These are phyloP conservation scores for Grammothele lineata DNA, from an alignment of 768 basidiomycete genomes.

Conservation along the genomic window DNA sequence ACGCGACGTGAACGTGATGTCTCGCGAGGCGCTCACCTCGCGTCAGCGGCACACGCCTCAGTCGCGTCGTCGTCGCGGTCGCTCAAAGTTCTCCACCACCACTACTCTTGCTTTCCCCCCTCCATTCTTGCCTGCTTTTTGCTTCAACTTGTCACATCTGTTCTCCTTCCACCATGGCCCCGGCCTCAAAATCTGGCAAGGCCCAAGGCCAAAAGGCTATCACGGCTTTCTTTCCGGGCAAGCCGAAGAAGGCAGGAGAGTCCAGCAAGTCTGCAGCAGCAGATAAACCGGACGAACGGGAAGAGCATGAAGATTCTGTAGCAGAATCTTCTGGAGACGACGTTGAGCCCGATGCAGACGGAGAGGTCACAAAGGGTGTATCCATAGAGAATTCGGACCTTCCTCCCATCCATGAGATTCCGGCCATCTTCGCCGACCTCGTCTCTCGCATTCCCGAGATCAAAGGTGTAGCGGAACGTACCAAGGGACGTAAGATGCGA, in stretches of 20 bases:
- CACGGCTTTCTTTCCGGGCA: constrained; percentile 51
- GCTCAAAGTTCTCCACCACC: too few relatives aligned
- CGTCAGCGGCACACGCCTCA: too few relatives aligned
- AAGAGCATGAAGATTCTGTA: background rate
- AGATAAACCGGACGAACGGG: constrained; percentile 12
- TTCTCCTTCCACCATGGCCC: constrained; percentile 10
- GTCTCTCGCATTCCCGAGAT: constrained; percentile 63
- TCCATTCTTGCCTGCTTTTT: too few relatives aligned
- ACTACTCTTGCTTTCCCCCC: too few relatives aligned
- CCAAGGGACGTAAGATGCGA: constrained; percentile 79
- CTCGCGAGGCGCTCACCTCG: too few relatives aligned
- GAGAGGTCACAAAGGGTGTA: constrained; percentile 29
- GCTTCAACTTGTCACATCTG: constrained; percentile 1
- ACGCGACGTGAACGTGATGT: constrained; percentile 20
- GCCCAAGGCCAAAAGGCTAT: constrained; percentile 49
- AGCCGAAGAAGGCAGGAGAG: constrained; percentile 16
- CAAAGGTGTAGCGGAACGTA: constrained; percentile 57
- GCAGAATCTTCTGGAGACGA: constrained; percentile 7
- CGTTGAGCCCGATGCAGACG: constrained; percentile 27
- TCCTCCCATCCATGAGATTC: constrained; percentile 71
- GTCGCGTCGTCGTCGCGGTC: too few relatives aligned
- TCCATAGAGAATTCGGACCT: constrained; percentile 45
- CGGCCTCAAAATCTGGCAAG: constrained; percentile 22
- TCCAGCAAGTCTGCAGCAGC: constrained; percentile 14
- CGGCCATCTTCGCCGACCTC: constrained; percentile 74